Evolutionary conservation across 768 basidiomycete species (phyloP).

Genomic region (Sporobolomyces phaffii): DNA sequence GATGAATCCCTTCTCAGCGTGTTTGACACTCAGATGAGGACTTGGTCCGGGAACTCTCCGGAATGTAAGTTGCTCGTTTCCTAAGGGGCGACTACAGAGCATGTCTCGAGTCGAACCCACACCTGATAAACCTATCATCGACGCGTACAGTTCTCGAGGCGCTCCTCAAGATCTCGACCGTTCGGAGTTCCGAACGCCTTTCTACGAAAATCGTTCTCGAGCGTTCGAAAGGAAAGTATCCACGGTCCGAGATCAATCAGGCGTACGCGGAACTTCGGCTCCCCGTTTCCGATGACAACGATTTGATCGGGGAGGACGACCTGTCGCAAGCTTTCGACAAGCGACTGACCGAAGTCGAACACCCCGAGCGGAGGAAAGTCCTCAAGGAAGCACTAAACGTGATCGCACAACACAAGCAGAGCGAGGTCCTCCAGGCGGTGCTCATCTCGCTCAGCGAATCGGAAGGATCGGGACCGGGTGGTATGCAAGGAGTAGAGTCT

Average conservation of each 20-base stretch:
- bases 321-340: constrained; percentile 1
- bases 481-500: neutral
- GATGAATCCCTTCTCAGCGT: constrained; percentile 13
- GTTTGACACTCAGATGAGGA: neutral
- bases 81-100: no score
- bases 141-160: constrained; percentile 1
- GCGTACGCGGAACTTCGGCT: constrained; percentile 31
- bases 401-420: neutral
- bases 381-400: constrained; percentile 1
- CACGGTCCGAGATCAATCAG: constrained; percentile 13
- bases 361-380: constrained; percentile 11
- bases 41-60: neutral
- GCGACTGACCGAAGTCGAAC: constrained; percentile 11
- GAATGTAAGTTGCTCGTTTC: constrained; percentile 1
- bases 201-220: constrained; percentile 17
- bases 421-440: constrained; percentile 10
- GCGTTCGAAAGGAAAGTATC: neutral
- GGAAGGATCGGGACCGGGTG: neutral
- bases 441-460: neutral
- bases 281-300: neutral
- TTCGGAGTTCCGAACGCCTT: constrained; percentile 11
- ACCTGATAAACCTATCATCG: no score
- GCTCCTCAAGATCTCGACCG: constrained; percentile 17
- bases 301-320: neutral
- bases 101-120: no score